Percentiles rank a stretch among this genome's conserved stretches.
Evolutionary conservation across 139 green algal genomes (phyloP).

Genomic region (Chara braunii): DNA sequence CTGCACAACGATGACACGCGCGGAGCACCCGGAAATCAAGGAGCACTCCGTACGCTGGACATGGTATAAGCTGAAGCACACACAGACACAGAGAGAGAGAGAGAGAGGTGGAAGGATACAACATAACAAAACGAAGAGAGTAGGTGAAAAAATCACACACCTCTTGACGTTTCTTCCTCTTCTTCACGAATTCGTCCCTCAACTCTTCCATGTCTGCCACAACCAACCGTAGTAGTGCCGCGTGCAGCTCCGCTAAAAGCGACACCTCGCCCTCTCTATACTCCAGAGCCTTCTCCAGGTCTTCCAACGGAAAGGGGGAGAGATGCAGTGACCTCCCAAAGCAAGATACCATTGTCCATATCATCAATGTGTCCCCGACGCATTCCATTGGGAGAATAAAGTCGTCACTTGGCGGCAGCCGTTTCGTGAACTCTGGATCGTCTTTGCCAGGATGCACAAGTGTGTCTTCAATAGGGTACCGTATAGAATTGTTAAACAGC

Average conservation of each 20-base stretch:
- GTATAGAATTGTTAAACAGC: no score
- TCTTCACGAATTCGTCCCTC: slow-evolving; percentile 3
- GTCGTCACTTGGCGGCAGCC: slow-evolving; percentile 8
- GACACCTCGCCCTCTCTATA: slow-evolving; percentile 17
- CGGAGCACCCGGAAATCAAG: no score
- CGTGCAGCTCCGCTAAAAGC: slow-evolving; percentile 24
- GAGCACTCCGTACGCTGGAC: no score
- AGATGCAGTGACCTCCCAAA: slow-evolving; percentile 3
- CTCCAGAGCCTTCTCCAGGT: slow-evolving; percentile 7
- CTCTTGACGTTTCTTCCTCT: not conserved
- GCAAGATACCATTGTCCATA: no score
- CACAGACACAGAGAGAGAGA: no score
- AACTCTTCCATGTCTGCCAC: not conserved
- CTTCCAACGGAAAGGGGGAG: slow-evolving; percentile 27
- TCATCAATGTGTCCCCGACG: slow-evolving; percentile 2
- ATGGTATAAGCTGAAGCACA: no score
- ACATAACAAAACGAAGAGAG: no score
- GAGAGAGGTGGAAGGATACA: no score
- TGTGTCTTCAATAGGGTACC: slow-evolving; percentile 29
- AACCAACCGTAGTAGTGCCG: slow-evolving; percentile 8
- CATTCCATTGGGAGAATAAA: slow-evolving; percentile 18
- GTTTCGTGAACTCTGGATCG: not conserved
- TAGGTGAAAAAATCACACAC: not conserved
- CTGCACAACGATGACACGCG: no score
- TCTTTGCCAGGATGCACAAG: not conserved